phyloP scores from a whole-genome alignment of 495 filamentous ascomycete species.

The Aspergillus carlsbadensis region DNA sequence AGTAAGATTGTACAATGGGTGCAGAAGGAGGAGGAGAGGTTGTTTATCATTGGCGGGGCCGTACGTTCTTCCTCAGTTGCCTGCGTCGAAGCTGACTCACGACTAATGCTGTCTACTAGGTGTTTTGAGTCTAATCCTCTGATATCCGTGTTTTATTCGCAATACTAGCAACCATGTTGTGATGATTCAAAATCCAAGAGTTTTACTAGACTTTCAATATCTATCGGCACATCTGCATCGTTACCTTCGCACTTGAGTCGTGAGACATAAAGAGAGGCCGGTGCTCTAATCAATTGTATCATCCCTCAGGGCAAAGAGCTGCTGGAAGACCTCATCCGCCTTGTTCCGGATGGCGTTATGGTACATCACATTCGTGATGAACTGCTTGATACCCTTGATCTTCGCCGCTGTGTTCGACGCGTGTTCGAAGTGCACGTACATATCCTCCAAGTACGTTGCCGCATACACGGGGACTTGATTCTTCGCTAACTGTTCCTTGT shows the following conservation, averaged over 20 bases:
- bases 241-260: no score
- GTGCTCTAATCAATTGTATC: constrained; percentile 64
- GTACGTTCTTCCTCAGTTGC: constrained; percentile 43
- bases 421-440: constrained; percentile 85
- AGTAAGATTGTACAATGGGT: constrained; percentile 88
- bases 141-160: no score
- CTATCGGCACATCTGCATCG: no score
- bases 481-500: constrained; percentile 64
- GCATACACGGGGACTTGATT: constrained; percentile 90
- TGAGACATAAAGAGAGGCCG: not conserved
- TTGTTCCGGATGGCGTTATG: constrained; percentile 76
- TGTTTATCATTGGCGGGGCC: constrained; percentile 94
- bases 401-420: constrained; percentile 69
- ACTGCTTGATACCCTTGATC: constrained; percentile 76
- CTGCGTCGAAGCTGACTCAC: not conserved
- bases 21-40: constrained; percentile 80
- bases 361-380: constrained; percentile 81
- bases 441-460: constrained; percentile 83
- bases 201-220: no score
- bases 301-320: constrained; percentile 69
- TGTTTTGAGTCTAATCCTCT: not conserved
- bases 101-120: constrained; percentile 28
- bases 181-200: no score
- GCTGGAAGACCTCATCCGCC: constrained; percentile 69
- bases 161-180: no score